Evolutionary conservation across 2,329 filamentous ascomycete genomes (phyloP).

Genomic region (Chrysoporthe deuterocubensis): DNA sequence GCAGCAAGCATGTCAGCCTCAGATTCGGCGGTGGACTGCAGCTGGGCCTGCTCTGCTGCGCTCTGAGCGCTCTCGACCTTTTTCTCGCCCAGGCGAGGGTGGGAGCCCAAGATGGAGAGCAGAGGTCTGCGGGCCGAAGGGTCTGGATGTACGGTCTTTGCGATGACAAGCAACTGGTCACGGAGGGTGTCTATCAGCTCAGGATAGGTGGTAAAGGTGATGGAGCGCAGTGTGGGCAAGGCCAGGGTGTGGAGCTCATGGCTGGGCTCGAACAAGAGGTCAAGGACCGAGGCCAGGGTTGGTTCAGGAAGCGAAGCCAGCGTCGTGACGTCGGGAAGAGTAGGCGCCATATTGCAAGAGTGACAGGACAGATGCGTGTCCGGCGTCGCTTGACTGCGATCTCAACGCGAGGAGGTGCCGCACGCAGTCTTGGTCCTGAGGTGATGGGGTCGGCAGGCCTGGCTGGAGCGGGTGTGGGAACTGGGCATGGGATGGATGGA

Average conservation of each 20-base stretch:
- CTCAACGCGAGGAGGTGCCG: background rate
- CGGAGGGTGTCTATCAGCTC: conserved; percentile 71
- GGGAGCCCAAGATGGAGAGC: conserved; percentile 75
- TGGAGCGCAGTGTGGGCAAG: conserved; percentile 63
- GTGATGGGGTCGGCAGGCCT: background rate
- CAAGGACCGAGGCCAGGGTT: conserved; percentile 64
- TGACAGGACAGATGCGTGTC: no score
- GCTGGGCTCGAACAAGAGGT: conserved; percentile 85
- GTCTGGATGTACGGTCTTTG: conserved; percentile 49
- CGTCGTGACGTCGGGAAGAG: conserved; percentile 61
- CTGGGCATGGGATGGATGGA: background rate
- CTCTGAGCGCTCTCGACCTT: conserved; percentile 83
- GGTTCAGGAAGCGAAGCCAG: conserved; percentile 60
- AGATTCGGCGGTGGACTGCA: conserved; percentile 62
- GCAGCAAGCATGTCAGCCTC: conserved; percentile 60
- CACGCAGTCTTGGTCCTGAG: background rate
- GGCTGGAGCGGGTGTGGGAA: background rate
- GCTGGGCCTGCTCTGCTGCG: conserved; percentile 77
- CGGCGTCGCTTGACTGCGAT: background rate
- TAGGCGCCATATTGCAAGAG: conserved; percentile 20
- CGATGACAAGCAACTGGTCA: conserved; percentile 62
- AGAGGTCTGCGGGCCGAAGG: conserved; percentile 59
- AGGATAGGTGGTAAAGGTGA: conserved; percentile 67
- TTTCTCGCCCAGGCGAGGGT: conserved; percentile 82
- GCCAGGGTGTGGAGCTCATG: conserved; percentile 73